These are phyloP conservation scores for Prunus mongolica DNA, from an alignment of 306 rosid genomes.

Conservation along the genomic window DNA sequence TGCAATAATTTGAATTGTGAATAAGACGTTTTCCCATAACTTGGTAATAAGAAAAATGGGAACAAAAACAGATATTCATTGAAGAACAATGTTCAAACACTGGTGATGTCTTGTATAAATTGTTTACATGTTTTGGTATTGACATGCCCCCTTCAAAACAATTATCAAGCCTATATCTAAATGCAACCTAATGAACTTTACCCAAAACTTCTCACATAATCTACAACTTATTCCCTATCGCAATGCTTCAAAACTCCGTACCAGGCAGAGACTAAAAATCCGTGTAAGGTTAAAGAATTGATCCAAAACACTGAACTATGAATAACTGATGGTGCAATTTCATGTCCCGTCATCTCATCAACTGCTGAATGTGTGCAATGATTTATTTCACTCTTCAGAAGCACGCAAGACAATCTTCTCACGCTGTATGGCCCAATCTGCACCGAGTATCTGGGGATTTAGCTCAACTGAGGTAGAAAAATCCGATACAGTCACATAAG, in stretches of 20 bases:
- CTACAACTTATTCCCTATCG: slow-evolving; percentile 34
- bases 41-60: slow-evolving; percentile 11
- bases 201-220: slow-evolving; percentile 24
- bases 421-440: slow-evolving; percentile 75
- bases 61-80: slow-evolving; percentile 19
- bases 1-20: neutral
- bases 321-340: slow-evolving; percentile 29
- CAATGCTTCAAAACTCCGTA: slow-evolving; percentile 29
- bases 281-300: slow-evolving; percentile 30
- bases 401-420: slow-evolving; percentile 68
- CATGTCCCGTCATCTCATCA: slow-evolving; percentile 21
- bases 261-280: slow-evolving; percentile 19
- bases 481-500: slow-evolving; percentile 49
- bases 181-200: slow-evolving; percentile 32
- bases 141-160: slow-evolving; percentile 36
- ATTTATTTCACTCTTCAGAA: slow-evolving; percentile 57
- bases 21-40: neutral
- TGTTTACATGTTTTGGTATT: slow-evolving; percentile 36
- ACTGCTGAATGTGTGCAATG: slow-evolving; percentile 6
- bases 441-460: slow-evolving; percentile 73
- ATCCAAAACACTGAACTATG: slow-evolving; percentile 31
- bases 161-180: slow-evolving; percentile 48
- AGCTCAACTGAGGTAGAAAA: slow-evolving; percentile 71
- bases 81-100: slow-evolving; percentile 30
- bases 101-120: slow-evolving; percentile 33